These are phyloP conservation scores for Dipteronia sinensis DNA, from an alignment of 345 rosid species.

Conservation along the genomic window DNA sequence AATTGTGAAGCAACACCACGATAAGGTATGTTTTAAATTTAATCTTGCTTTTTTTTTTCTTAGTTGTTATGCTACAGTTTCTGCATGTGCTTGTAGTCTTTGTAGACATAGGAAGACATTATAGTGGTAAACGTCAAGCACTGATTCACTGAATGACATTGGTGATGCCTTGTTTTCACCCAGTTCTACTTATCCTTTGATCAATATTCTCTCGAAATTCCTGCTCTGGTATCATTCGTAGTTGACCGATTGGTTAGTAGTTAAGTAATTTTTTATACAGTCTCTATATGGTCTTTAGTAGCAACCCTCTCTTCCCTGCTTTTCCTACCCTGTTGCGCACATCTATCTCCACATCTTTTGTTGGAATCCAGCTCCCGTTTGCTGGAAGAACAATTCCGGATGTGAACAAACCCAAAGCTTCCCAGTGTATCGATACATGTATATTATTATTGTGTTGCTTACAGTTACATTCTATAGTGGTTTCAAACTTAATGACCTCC, in stretches of 20 bases:
- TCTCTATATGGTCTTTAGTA: background rate
- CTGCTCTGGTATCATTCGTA: background rate
- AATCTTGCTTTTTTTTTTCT: background rate
- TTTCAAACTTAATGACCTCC: background rate
- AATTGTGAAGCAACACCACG: slow-evolving; percentile 77
- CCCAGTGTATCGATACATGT: background rate
- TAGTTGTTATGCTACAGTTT: background rate
- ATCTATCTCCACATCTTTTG: background rate
- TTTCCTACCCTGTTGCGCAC: background rate
- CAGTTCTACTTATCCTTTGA: slow-evolving; percentile 6
- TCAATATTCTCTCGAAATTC: background rate
- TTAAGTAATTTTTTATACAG: background rate
- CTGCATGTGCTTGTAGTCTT: background rate
- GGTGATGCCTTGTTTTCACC: background rate
- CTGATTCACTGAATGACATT: background rate
- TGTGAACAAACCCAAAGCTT: background rate
- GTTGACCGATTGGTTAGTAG: background rate
- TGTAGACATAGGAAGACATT: background rate
- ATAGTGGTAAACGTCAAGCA: background rate
- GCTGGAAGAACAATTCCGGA: background rate
- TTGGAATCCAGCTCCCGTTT: background rate
- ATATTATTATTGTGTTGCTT: background rate
- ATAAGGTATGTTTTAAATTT: slow-evolving; percentile 56
- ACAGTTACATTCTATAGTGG: background rate
- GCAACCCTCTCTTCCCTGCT: background rate